Evolutionary conservation across 2,329 filamentous ascomycete genomes (phyloP), one percentile per base, ranked within the genome.

Genomic region (Aspergillus udagawae): DNA sequence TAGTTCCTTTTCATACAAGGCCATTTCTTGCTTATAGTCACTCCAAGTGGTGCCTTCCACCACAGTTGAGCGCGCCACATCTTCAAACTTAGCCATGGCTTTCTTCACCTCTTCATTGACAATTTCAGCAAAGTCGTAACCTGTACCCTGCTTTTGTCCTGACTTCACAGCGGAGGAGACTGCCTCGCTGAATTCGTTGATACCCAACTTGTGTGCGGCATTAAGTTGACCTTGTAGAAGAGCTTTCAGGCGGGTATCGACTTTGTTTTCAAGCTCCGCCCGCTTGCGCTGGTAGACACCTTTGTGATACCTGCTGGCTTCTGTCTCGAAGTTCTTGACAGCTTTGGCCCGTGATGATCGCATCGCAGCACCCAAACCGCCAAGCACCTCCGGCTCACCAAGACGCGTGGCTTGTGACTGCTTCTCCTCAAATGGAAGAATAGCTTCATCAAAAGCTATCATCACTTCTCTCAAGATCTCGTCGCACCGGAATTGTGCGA

Each of bases 401-500:
- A 85, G 75, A 50, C 87, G 86, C 28, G 84, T 81, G 38, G 86
- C 86, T 64, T 92, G 89, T 14, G 86, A 84, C 74, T 97, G 93
- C 71, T 88, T 84, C 66, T 94, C 89, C 74, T 99, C 94, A 14
- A 97, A 83, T 0, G 94, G 93, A 8, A 79, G 71, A 59, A 99
- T 88, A n/a, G 85, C 80, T 53, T 86, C 82, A 67, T 99, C 94
- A 66, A 99, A 99, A 2, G 80, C 82, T 45, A 92, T 77, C 56
- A 96, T 81, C 12, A 96, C 94, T 71, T 97, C 93, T 61, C 92
- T 84, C 42, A 92, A 85, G 57, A 99, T 99, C 76, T 99, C 94
- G 72, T 99, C 94, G 74, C 94, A 99, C 64, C 94, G 86, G 79
- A 97, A 99, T 73, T 99, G 94, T 10, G 94, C 94, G 53, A 99